Percentiles rank a stretch among this genome's conserved stretches.
phyloP scores from a whole-genome alignment of 768 basidiomycete genomes.

The Tricholomella constricta region DNA sequence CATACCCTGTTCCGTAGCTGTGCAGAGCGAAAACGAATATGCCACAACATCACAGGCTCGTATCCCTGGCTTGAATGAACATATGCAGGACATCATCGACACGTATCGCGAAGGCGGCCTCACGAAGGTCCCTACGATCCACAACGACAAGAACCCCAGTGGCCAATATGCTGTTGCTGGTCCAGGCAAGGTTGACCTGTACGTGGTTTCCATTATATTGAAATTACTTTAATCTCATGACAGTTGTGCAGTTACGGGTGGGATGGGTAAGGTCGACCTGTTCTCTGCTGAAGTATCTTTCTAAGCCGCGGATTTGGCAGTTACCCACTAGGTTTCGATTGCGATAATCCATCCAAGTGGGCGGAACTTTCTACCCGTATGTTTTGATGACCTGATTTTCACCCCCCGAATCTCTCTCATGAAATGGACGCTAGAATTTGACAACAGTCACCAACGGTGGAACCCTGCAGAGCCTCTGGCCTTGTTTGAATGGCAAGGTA shows the following conservation, averaged over 20 bases:
- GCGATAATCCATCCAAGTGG: constrained; percentile 60
- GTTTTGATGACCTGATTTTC: constrained; percentile 7
- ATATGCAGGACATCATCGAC: constrained; percentile 47
- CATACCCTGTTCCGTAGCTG: constrained; percentile 17
- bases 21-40: constrained; percentile 52
- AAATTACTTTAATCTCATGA: not conserved
- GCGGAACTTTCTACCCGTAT: constrained; percentile 37
- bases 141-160: constrained; percentile 34
- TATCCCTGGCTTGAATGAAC: constrained; percentile 36
- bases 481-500: constrained; percentile 40
- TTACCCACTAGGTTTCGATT: constrained; percentile 69
- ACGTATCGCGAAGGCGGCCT: constrained; percentile 37
- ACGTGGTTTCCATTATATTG: not conserved
- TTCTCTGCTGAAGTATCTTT: not conserved
- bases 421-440: constrained; percentile 22
- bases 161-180: constrained; percentile 32
- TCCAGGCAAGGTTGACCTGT: constrained; percentile 38
- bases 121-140: constrained; percentile 37
- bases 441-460: constrained; percentile 31
- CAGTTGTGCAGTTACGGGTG: constrained; percentile 41
- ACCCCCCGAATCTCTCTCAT: not conserved
- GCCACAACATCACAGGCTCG: constrained; percentile 25
- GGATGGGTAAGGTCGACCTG: constrained; percentile 24
- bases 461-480: constrained; percentile 40
- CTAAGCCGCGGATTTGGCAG: constrained; percentile 21